phyloP scores from a whole-genome alignment of 225 moss, liverwort and hornwort species.

The Pseudoscleropodium purum region DNA sequence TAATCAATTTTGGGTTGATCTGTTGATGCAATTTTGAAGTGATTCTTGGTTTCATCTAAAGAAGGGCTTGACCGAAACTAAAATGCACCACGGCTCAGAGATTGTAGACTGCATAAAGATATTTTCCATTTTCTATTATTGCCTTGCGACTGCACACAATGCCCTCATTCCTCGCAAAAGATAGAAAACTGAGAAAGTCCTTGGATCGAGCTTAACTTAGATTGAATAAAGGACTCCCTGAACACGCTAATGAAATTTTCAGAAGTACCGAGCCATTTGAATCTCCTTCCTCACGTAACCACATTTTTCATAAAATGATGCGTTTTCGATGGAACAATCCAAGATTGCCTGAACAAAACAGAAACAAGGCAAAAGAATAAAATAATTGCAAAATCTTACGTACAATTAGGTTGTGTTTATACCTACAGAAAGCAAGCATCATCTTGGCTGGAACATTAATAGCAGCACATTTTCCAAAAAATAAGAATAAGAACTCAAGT shows the following conservation, averaged over 20 bases:
- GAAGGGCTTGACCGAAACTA: background rate
- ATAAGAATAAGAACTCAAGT: background rate
- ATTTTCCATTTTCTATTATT: no score
- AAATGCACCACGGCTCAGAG: background rate
- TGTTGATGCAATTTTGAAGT: background rate
- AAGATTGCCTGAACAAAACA: conserved; percentile 38
- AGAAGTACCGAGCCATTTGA: conserved; percentile 55
- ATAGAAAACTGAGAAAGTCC: background rate
- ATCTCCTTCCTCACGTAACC: conserved; percentile 46
- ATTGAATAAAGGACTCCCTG: background rate
- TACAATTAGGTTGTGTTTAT: background rate
- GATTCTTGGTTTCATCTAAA: background rate
- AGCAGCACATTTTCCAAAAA: background rate
- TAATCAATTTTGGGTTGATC: background rate
- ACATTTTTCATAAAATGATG: conserved; percentile 50
- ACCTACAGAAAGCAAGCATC: background rate
- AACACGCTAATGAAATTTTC: background rate
- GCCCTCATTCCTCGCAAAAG: no score
- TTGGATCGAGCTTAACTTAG: background rate
- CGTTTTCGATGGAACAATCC: conserved; percentile 26
- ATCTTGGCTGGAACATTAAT: background rate
- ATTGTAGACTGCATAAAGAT: background rate
- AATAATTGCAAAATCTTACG: background rate
- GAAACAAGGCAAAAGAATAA: background rate
- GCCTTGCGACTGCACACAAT: no score